A percentile compares a stretch with the other conserved stretches of the same genome.
Conservation (phyloP, 2,329 filamentous ascomycete genomes). For the Cercospora nicotianae region DNA sequence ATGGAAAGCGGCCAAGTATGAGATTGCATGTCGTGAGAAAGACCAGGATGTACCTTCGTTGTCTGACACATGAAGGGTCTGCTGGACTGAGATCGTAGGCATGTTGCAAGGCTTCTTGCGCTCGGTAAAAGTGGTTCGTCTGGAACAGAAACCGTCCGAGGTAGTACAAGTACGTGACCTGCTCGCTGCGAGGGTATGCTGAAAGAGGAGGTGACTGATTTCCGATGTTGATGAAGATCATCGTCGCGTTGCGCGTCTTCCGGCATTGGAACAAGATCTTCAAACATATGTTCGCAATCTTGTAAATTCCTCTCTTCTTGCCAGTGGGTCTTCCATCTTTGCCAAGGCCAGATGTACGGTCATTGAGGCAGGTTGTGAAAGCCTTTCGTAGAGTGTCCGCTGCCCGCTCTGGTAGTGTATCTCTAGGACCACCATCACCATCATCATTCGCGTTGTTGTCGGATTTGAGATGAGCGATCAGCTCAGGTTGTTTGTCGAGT, state of each 20-base stretch:
- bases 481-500: slow-evolving; percentile 75
- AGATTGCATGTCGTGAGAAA: slow-evolving; percentile 83
- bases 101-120: slow-evolving; percentile 70
- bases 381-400: slow-evolving; percentile 88
- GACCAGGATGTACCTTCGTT: slow-evolving; percentile 76
- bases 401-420: slow-evolving; percentile 81
- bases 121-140: slow-evolving; percentile 77
- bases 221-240: slow-evolving; percentile 86
- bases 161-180: slow-evolving; percentile 92
- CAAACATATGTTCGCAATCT: slow-evolving; percentile 85
- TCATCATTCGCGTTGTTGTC: slow-evolving; percentile 44
- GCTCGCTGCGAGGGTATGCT: slow-evolving; percentile 79
- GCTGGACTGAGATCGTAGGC: slow-evolving; percentile 74
- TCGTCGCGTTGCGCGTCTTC: slow-evolving; percentile 78
- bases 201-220: slow-evolving; percentile 77
- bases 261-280: slow-evolving; percentile 86
- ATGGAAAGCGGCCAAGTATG: slow-evolving; percentile 80
- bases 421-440: slow-evolving; percentile 65
- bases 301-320: slow-evolving; percentile 84
- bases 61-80: slow-evolving; percentile 53
- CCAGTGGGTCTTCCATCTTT: slow-evolving; percentile 69
- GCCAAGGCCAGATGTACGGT: slow-evolving; percentile 62
- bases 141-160: slow-evolving; percentile 87
- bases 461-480: slow-evolving; percentile 62
- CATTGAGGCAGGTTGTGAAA: slow-evolving; percentile 85